Percentiles rank a stretch among this genome's conserved stretches.
Evolutionary conservation across 805 yeast species (phyloP).

Genomic region (Candida pseudoglaebosa): DNA sequence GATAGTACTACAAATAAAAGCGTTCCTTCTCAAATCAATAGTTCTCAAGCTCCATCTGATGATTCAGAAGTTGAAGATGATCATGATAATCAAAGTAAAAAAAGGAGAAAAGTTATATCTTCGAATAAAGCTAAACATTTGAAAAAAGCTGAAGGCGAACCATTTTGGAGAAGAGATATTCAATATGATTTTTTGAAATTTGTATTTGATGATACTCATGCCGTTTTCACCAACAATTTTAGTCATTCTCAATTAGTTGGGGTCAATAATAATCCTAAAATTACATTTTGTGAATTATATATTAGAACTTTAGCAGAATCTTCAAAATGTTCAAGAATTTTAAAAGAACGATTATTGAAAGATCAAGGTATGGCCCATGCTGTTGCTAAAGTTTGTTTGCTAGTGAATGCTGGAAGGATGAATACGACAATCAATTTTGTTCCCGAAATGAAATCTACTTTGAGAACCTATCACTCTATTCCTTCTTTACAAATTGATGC

Average conservation of each 20-base stretch:
- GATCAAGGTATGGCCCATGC: conserved; percentile 63
- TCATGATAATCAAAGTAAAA: conserved; percentile 5
- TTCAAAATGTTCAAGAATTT: conserved; percentile 74
- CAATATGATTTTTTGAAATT: conserved; percentile 72
- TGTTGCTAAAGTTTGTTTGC: conserved; percentile 74
- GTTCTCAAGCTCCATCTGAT: conserved; percentile 4
- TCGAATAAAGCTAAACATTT: conserved; percentile 49
- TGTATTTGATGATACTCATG: conserved; percentile 58
- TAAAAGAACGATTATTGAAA: conserved; percentile 68
- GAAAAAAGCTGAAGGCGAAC: conserved; percentile 89
- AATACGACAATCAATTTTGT: conserved; percentile 94
- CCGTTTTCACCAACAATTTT: conserved; percentile 67
- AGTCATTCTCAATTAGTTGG: conserved; percentile 36
- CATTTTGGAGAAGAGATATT: conserved; percentile 83
- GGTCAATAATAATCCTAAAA: conserved; percentile 38
- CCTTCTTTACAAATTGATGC: conserved; percentile 80
- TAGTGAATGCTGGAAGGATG: conserved; percentile 90
- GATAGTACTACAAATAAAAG: neutral
- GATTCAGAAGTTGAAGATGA: conserved; percentile 6
- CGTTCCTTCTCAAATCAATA: conserved; percentile 1
- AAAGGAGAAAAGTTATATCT: conserved; percentile 21
- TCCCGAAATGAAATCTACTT: conserved; percentile 90
- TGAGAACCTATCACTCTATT: conserved; percentile 89
- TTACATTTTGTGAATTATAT: conserved; percentile 82
- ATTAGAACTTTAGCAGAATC: conserved; percentile 78